A percentile compares a stretch with the other conserved stretches of the same genome.
Conservation (phyloP, 2,329 filamentous ascomycete species). For the Exophiala alcalophila region DNA sequence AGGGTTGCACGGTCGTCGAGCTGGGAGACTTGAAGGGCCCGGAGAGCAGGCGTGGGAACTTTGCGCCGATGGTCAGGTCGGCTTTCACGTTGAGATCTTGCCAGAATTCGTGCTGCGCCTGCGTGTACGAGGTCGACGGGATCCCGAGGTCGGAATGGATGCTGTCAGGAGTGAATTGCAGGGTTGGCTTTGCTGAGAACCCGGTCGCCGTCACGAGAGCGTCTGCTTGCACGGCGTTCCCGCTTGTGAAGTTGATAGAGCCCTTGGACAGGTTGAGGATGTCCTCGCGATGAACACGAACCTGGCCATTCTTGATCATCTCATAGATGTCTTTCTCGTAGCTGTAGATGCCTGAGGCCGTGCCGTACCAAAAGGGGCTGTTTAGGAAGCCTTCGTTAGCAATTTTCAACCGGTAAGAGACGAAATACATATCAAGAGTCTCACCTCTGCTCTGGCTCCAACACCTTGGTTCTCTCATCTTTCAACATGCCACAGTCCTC, state of each 20-base stretch:
- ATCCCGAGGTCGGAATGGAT: slow-evolving; percentile 48
- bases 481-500: slow-evolving; percentile 47
- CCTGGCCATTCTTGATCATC: slow-evolving; percentile 52
- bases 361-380: slow-evolving; percentile 52
- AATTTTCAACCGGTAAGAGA: not conserved
- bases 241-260: slow-evolving; percentile 51
- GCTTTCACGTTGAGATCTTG: slow-evolving; percentile 39
- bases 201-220: slow-evolving; percentile 57
- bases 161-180: slow-evolving; percentile 48
- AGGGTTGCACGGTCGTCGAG: slow-evolving; percentile 32
- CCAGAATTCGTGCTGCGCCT: slow-evolving; percentile 35
- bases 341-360: slow-evolving; percentile 59
- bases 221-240: slow-evolving; percentile 46
- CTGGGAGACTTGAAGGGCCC: slow-evolving; percentile 38
- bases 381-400: not conserved
- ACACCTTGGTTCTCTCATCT: slow-evolving; percentile 43
- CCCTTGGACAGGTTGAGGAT: slow-evolving; percentile 48
- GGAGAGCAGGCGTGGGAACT: slow-evolving; percentile 39
- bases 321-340: slow-evolving; percentile 58
- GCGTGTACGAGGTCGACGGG: slow-evolving; percentile 36
- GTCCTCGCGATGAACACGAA: slow-evolving; percentile 56
- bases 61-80: slow-evolving; percentile 46
- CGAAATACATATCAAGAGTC: not conserved
- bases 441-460: slow-evolving; percentile 39
- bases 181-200: slow-evolving; percentile 51